Percentiles rank a stretch among this genome's conserved stretches.
phyloP scores from a whole-genome alignment of 345 rosid genomes.

The Corchorus olitorius region DNA sequence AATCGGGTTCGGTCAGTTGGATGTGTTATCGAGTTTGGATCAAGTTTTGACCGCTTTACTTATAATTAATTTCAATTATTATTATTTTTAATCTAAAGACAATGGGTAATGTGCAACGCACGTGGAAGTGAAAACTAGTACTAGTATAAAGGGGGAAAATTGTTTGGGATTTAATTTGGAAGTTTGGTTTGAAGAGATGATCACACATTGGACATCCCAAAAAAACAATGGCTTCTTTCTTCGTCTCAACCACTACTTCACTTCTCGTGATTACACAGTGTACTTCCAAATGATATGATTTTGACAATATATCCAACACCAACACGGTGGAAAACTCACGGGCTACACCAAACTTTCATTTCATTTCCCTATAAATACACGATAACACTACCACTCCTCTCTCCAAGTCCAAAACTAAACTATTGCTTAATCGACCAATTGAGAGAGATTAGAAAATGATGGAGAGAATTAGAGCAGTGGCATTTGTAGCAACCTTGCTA shows the following conservation, averaged over 20 bases:
- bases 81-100: too few relatives aligned
- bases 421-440: too few relatives aligned
- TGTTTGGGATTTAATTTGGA: not conserved
- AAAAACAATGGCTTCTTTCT: not conserved
- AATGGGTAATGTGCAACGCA: too few relatives aligned
- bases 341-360: not conserved
- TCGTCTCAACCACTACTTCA: not conserved
- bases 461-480: not conserved
- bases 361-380: slow-evolving; percentile 1
- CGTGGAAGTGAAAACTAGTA: too few relatives aligned
- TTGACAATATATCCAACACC: not conserved
- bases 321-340: not conserved
- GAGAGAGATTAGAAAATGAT: not conserved
- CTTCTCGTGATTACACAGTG: slow-evolving; percentile 4
- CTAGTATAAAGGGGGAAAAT: too few relatives aligned
- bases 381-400: too few relatives aligned
- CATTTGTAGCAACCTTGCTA: not conserved
- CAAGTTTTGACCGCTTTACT: too few relatives aligned
- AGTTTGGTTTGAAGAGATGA: not conserved
- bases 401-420: too few relatives aligned
- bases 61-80: too few relatives aligned
- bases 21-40: too few relatives aligned
- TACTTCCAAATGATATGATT: too few relatives aligned
- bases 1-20: too few relatives aligned
- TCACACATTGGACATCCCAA: not conserved